Percentiles rank a stretch among this genome's conserved stretches.
phyloP scores from a whole-genome alignment of 192 early-diverging fungal species.

The Entomortierella beljakovae region DNA sequence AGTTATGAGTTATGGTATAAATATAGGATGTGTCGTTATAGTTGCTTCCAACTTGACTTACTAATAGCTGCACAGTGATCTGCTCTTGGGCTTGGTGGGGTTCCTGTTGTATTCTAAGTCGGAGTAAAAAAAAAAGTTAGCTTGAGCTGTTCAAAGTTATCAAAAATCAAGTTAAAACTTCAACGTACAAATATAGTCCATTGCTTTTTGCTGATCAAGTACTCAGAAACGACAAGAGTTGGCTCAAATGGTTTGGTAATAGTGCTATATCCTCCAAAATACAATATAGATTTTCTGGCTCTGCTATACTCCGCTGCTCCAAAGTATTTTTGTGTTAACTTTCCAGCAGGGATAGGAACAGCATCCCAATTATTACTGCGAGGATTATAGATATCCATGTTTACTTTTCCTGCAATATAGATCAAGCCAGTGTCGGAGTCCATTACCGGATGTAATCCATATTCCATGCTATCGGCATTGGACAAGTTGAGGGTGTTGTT shows the following conservation, averaged over 20 bases:
- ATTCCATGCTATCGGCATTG: neutral
- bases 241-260: neutral
- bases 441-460: neutral
- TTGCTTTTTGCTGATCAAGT: neutral
- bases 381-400: neutral
- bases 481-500: neutral
- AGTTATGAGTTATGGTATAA: neutral
- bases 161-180: neutral
- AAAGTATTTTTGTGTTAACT: neutral
- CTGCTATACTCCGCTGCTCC: neutral
- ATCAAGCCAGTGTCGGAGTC: conserved; percentile 4
- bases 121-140: neutral
- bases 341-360: neutral
- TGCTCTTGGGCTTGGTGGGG: conserved; percentile 12
- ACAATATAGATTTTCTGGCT: neutral
- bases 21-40: neutral
- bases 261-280: conserved; percentile 9
- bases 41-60: conserved; percentile 1
- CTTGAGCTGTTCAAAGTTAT: neutral
- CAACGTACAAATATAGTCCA: conserved; percentile 24
- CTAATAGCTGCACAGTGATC: conserved; percentile 36
- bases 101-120: conserved; percentile 13
- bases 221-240: conserved; percentile 11
- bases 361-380: neutral
- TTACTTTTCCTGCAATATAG: neutral